Percentiles rank a stretch among this genome's conserved stretches.
These are phyloP conservation scores for Xerophyta viscosa DNA, from an alignment of 106 monocot genomes.

Conservation along the genomic window DNA sequence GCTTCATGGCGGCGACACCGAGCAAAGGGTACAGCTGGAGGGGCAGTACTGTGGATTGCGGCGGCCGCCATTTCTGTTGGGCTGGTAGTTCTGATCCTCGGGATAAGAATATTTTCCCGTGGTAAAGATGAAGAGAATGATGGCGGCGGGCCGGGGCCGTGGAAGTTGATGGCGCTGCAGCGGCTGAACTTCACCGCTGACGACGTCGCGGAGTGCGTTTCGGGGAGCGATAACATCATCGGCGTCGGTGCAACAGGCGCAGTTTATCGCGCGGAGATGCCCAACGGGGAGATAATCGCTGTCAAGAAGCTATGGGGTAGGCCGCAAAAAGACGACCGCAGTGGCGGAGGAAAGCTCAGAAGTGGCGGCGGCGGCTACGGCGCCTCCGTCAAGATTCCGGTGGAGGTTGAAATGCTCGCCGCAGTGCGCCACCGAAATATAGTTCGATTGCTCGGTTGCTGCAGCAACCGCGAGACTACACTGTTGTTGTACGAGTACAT, in stretches of 20 bases:
- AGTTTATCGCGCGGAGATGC: constrained; percentile 86
- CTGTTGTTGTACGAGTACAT: constrained; percentile 88
- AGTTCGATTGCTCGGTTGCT: constrained; percentile 69
- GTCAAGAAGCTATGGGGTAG: constrained; percentile 82
- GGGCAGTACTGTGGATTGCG: constrained; percentile 43
- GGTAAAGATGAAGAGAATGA: constrained; percentile 4
- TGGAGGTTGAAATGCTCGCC: constrained; percentile 79
- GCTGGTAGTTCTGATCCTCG: not conserved
- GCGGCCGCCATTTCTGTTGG: constrained; percentile 34
- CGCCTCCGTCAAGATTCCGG: not conserved
- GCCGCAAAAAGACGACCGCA: no score
- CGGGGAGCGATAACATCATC: constrained; percentile 44
- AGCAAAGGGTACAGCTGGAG: constrained; percentile 15
- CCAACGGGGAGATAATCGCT: constrained; percentile 62
- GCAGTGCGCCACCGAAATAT: constrained; percentile 84
- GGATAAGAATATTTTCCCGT: no score
- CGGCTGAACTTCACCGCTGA: constrained; percentile 75
- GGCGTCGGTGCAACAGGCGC: constrained; percentile 73
- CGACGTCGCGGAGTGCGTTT: constrained; percentile 60
- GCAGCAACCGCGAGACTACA: constrained; percentile 60
- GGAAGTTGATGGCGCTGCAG: constrained; percentile 81
- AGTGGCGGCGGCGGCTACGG: not conserved
- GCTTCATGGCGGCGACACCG: not conserved
- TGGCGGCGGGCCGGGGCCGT: constrained; percentile 18
- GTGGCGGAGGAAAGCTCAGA: constrained; percentile 5